Conservation (phyloP, 805 yeast species). For the Candida odintsovae region DNA sequence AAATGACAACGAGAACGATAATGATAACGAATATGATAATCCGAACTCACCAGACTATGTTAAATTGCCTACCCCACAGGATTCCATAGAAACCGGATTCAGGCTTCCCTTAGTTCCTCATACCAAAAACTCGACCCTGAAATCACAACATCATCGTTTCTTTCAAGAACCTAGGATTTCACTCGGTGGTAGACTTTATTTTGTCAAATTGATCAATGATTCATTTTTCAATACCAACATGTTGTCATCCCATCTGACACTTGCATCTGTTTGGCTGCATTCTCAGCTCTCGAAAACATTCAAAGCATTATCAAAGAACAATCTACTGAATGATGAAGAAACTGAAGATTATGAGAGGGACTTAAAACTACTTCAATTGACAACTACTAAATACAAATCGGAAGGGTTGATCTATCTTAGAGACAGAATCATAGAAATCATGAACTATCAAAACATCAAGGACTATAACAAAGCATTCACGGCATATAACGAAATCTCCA, state of each 20-base stretch:
- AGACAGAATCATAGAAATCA: slow-evolving; percentile 6
- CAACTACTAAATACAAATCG: slow-evolving; percentile 6
- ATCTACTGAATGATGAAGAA: not conserved
- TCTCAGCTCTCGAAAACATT: slow-evolving; percentile 13
- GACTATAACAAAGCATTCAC: slow-evolving; percentile 7
- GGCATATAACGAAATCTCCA: slow-evolving; percentile 2
- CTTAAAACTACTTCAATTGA: slow-evolving; percentile 1
- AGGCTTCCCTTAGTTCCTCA: slow-evolving; percentile 1
- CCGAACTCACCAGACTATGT: not conserved
- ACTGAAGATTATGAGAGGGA: not conserved
- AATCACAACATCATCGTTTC: slow-evolving; percentile 10
- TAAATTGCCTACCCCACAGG: not conserved
- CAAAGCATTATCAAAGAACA: not conserved
- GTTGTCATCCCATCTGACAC: slow-evolving; percentile 5
- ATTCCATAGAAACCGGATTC: not conserved
- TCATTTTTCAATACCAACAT: slow-evolving; percentile 7
- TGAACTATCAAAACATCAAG: slow-evolving; percentile 6
- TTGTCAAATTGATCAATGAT: slow-evolving; percentile 6
- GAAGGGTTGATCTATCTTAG: slow-evolving; percentile 8
- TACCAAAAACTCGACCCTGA: not conserved
- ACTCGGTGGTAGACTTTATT: slow-evolving; percentile 6
- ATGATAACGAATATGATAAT: not conserved
- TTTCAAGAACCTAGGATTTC: slow-evolving; percentile 10
- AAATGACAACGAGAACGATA: slow-evolving; percentile 1
- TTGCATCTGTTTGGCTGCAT: slow-evolving; percentile 13